Base-by-base conservation (phyloP, 2,329 filamentous ascomycete species). In the Fusarium sp. region DNA sequence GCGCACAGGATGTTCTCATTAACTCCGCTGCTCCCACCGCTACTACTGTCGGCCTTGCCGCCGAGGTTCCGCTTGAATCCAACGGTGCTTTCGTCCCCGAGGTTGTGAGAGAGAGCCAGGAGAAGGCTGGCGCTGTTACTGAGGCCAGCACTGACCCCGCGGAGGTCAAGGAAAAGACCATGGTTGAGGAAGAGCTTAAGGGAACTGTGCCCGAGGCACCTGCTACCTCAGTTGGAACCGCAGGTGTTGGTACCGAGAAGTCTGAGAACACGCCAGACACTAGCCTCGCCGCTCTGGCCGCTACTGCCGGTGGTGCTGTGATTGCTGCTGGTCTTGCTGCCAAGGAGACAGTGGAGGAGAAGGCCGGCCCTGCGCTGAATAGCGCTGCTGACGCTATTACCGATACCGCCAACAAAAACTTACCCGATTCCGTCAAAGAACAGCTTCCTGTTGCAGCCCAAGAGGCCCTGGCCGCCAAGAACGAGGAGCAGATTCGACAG, bases 31-130 rank as follows among this genome's bases (percentile, higher is more conserved):
- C 84, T 76, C 75, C 90, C 83, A 76, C 84, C 81, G 82, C 92
- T 7, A 93, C 93, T 45, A 96, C 94, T 32, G 90, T 91, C 68
- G 88, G 85, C 15, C 85, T 95, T 73, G 93, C 93, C 44, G 91
- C 87, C 58, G 84, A 90, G 71, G 91, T 93, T 41, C 92, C 93
- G 48, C 85, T 92, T 59, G 90, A 92, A 80, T 85, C 84, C 63
- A 83, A 82, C 69, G 85, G 76, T 15, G 70, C 78, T 39, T 77
- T 78, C 39, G 76, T 80, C 32, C 84, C 86, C 47, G 79, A 84
- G 45, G 82, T 92, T 45, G 93, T 95, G 59, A 91, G 89, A 79
- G 89, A 94, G 78, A 94, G 91, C 83, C 92, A 95, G 79, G 85
- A 90, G 75, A 88, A 91, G 80, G 92, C 92, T 26, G 83, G 89